A percentile compares a stretch with the other conserved stretches of the same genome.
Conservation (phyloP, 1,284 basidiomycete genomes). For the Caloboletus inedulis region DNA sequence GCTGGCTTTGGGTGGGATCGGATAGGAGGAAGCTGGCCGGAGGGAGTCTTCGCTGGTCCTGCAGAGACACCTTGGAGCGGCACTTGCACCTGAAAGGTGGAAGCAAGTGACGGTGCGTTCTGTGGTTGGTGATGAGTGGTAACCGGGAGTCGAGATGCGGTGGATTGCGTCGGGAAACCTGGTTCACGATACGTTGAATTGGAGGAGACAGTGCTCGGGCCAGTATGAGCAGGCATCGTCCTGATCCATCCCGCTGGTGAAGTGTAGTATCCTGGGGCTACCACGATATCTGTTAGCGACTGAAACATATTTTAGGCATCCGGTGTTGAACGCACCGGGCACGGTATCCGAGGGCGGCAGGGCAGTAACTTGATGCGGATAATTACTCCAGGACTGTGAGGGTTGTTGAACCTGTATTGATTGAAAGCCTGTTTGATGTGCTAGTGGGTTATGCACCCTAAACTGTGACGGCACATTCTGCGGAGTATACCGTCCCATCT, state of each 20-base stretch:
- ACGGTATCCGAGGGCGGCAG: neutral
- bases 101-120: neutral
- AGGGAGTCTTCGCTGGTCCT: neutral
- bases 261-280: slow-evolving; percentile 6
- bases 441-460: neutral
- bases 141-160: slow-evolving; percentile 1
- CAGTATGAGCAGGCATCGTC: neutral
- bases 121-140: slow-evolving; percentile 3
- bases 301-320: neutral
- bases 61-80: slow-evolving; percentile 8
- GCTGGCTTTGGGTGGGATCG: neutral
- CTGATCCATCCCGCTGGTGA: neutral
- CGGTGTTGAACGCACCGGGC: slow-evolving; percentile 15
- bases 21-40: neutral
- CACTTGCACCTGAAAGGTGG: slow-evolving; percentile 8
- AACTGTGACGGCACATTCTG: slow-evolving; percentile 13
- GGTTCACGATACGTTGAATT: neutral
- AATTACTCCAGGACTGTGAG: slow-evolving; percentile 9
- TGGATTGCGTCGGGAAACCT: neutral
- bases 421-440: slow-evolving; percentile 7
- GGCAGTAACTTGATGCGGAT: slow-evolving; percentile 7
- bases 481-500: slow-evolving; percentile 12
- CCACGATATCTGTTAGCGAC: slow-evolving; percentile 1
- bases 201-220: neutral
- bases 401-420: slow-evolving; percentile 9